These are phyloP conservation scores for Rubia tinctorum DNA, from an alignment of 305 asterid species.

Conservation along the genomic window DNA sequence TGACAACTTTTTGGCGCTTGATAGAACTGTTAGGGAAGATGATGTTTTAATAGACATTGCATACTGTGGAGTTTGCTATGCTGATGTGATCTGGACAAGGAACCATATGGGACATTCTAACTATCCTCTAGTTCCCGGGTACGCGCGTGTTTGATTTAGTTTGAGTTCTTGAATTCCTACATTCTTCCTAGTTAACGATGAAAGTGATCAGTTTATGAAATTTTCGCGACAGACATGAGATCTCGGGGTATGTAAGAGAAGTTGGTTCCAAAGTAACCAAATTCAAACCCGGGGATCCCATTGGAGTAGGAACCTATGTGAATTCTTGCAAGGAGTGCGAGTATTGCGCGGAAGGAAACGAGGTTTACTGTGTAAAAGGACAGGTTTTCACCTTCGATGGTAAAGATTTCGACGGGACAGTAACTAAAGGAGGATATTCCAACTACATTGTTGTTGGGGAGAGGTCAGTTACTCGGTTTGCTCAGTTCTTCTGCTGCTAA, in stretches of 20 bases:
- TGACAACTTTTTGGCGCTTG: conserved; percentile 7
- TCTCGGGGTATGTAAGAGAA: conserved; percentile 64
- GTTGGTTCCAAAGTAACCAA: conserved; percentile 59
- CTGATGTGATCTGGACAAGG: conserved; percentile 83
- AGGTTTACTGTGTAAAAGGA: conserved; percentile 73
- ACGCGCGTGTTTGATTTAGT: conserved; percentile 8
- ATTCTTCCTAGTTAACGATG: background rate
- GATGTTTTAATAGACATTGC: conserved; percentile 64
- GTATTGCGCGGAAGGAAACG: conserved; percentile 49
- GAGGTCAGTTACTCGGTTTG: conserved; percentile 36
- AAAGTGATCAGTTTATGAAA: background rate
- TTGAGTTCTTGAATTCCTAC: background rate
- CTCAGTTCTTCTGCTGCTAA: background rate
- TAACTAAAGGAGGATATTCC: conserved; percentile 96
- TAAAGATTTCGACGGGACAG: conserved; percentile 72
- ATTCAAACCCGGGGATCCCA: conserved; percentile 69
- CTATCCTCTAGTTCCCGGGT: conserved; percentile 97
- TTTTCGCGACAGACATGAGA: conserved; percentile 67
- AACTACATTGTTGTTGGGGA: conserved; percentile 72
- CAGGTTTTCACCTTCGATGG: conserved; percentile 58
- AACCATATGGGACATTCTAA: conserved; percentile 57
- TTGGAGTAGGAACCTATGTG: conserved; percentile 96
- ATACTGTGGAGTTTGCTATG: conserved; percentile 87
- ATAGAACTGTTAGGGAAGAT: conserved; percentile 60
- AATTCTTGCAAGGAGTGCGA: conserved; percentile 86